A percentile compares a stretch with the other conserved stretches of the same genome.
phyloP scores from a whole-genome alignment of 2,329 filamentous ascomycete genomes.

The Gnomoniopsis sp. region DNA sequence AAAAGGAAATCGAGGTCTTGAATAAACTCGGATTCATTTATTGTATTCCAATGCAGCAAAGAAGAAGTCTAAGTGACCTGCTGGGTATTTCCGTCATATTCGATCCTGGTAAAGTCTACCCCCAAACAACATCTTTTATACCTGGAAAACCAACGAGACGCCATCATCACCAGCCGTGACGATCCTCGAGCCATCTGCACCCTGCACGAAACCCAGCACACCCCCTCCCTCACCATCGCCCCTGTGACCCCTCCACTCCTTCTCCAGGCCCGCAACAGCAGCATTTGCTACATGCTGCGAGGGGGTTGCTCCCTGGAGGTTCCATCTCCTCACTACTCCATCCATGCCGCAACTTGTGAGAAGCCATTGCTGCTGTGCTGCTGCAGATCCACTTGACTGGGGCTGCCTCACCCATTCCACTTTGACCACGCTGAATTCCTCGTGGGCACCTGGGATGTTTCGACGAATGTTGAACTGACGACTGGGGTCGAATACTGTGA shows the following conservation, averaged over 20 bases:
- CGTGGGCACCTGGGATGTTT: conserved; percentile 78
- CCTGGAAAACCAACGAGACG: conserved; percentile 65
- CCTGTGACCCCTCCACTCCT: conserved; percentile 88
- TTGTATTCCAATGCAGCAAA: background rate
- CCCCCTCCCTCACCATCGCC: conserved; percentile 84
- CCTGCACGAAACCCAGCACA: conserved; percentile 87
- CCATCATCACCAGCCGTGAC: conserved; percentile 91
- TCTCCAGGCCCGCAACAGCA: conserved; percentile 66
- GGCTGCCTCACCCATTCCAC: conserved; percentile 74
- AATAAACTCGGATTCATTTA: too few species aligned
- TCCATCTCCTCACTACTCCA: conserved; percentile 86
- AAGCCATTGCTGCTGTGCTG: conserved; percentile 54
- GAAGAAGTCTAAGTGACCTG: background rate
- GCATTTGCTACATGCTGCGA: conserved; percentile 24
- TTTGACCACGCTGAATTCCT: conserved; percentile 87
- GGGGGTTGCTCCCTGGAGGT: conserved; percentile 53
- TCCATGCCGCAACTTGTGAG: conserved; percentile 90
- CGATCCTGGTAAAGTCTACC: background rate
- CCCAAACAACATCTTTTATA: conserved; percentile 26
- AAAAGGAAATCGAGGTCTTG: too few species aligned
- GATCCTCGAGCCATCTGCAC: conserved; percentile 67
- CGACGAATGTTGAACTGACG: conserved; percentile 84
- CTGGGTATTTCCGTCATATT: background rate
- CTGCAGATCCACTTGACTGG: conserved; percentile 1
- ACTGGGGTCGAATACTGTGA: conserved; percentile 82